These are phyloP conservation scores for Larix kaempferi DNA, from an alignment of 75 land plant species.

Conservation along the genomic window DNA sequence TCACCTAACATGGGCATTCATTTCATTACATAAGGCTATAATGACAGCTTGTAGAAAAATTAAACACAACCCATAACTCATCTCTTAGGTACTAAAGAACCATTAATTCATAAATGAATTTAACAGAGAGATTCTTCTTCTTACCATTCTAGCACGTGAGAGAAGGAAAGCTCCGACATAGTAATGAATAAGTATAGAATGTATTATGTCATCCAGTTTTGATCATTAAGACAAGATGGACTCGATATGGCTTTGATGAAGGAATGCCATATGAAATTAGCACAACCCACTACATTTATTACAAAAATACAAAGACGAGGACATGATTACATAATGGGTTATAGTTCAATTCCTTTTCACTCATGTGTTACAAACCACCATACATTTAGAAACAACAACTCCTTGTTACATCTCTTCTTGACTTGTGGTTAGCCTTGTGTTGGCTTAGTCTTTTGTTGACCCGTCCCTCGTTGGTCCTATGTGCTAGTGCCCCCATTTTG, in stretches of 20 bases:
- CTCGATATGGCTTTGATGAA: slow-evolving; percentile 42
- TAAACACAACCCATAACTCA: too few relatives aligned
- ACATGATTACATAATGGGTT: not conserved
- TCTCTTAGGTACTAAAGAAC: too few relatives aligned
- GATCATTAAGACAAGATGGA: slow-evolving; percentile 29
- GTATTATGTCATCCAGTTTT: slow-evolving; percentile 57
- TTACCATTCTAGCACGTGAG: slow-evolving; percentile 35
- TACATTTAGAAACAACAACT: too few relatives aligned
- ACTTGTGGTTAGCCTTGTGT: too few relatives aligned
- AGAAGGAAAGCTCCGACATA: slow-evolving; percentile 32
- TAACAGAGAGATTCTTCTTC: not conserved
- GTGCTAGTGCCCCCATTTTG: too few relatives aligned
- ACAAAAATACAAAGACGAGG: not conserved
- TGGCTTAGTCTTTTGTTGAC: too few relatives aligned
- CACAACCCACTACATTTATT: not conserved
- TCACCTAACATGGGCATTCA: too few relatives aligned
- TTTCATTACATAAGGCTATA: too few relatives aligned
- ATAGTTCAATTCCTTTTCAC: not conserved
- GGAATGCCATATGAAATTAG: slow-evolving; percentile 23
- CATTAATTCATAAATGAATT: not conserved
- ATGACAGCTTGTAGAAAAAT: too few relatives aligned
- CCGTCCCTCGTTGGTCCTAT: too few relatives aligned
- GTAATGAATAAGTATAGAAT: slow-evolving; percentile 39
- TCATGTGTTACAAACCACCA: too few relatives aligned
- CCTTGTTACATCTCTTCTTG: too few relatives aligned